Percentiles rank a stretch among this genome's conserved stretches.
phyloP scores from a whole-genome alignment of 805 yeast genomes.

The Millerozyma acaciae region DNA sequence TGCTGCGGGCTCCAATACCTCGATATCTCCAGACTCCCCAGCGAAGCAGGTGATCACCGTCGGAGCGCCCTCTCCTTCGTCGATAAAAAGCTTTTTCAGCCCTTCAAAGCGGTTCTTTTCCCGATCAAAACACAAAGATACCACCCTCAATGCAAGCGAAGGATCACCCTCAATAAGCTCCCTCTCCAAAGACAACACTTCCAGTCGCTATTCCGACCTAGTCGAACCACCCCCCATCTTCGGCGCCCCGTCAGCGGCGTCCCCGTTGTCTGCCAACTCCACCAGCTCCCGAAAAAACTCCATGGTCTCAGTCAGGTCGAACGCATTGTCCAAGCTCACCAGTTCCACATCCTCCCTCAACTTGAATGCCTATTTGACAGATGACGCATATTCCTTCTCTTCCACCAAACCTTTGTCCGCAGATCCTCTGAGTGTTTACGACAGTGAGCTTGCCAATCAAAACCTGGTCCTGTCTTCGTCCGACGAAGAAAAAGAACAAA shows the following conservation, averaged over 20 bases:
- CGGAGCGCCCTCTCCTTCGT: constrained; percentile 37
- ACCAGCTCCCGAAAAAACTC: constrained; percentile 27
- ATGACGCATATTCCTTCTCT: constrained; percentile 17
- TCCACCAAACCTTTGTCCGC: constrained; percentile 3
- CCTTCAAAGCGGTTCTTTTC: constrained; percentile 36
- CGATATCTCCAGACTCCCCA: constrained; percentile 20
- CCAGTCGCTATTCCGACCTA: constrained; percentile 22
- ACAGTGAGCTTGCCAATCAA: not conserved
- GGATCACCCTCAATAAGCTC: constrained; percentile 30
- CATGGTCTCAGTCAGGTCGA: constrained; percentile 17
- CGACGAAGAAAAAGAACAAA: constrained; percentile 8
- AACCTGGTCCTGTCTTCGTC: not conserved
- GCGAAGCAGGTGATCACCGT: constrained; percentile 26
- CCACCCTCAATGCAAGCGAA: constrained; percentile 1
- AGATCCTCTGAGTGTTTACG: constrained; percentile 1
- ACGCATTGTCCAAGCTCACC: constrained; percentile 29
- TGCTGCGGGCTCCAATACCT: too few species aligned
- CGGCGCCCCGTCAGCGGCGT: constrained; percentile 11
- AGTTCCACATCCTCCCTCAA: constrained; percentile 39
- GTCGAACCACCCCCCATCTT: constrained; percentile 38
- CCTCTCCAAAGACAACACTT: constrained; percentile 17
- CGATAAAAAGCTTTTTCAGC: constrained; percentile 30
- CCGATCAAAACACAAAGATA: constrained; percentile 18
- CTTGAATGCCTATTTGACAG: constrained; percentile 40
- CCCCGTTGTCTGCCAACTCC: constrained; percentile 3